A percentile compares a stretch with the other conserved stretches of the same genome.
phyloP scores from a whole-genome alignment of 352 stramenopile species.

The Thalassiosira mediterranea region DNA sequence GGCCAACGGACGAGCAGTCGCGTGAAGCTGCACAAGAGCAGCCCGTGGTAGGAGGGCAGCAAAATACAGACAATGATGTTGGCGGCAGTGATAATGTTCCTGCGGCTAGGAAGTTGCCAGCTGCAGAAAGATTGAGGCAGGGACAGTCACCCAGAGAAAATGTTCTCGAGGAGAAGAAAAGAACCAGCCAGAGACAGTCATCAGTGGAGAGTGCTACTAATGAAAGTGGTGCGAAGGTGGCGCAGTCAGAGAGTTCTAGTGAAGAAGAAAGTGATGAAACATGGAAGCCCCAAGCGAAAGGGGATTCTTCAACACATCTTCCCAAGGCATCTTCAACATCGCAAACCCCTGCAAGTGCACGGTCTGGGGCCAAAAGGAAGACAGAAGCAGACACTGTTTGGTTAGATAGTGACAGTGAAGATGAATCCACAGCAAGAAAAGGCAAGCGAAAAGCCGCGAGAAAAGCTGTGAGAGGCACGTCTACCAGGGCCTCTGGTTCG shows the following conservation, averaged over 20 bases:
- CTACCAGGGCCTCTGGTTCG: background rate
- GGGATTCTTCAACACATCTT: background rate
- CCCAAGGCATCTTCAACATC: too few relatives aligned
- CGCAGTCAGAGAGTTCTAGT: background rate
- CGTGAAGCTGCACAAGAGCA: too few relatives aligned
- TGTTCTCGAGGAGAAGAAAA: too few relatives aligned
- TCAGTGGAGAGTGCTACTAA: background rate
- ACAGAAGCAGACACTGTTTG: background rate
- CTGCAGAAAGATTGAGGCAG: too few relatives aligned
- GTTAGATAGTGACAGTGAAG: background rate
- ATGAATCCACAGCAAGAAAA: too few relatives aligned
- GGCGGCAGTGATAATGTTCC: slow-evolving; percentile 1
- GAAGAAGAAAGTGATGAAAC: too few relatives aligned
- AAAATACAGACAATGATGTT: slow-evolving; percentile 2
- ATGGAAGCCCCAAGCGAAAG: background rate
- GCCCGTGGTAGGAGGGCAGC: too few relatives aligned
- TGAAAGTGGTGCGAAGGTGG: background rate
- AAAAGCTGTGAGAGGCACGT: background rate
- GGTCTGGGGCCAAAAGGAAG: background rate
- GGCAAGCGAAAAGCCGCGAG: background rate
- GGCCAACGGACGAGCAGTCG: too few relatives aligned
- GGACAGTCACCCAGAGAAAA: too few relatives aligned
- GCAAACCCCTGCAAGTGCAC: background rate
- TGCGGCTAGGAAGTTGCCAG: background rate
- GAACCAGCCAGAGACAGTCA: too few relatives aligned